phyloP scores from a whole-genome alignment of 495 filamentous ascomycete species.

The Cryomyces minteri region DNA sequence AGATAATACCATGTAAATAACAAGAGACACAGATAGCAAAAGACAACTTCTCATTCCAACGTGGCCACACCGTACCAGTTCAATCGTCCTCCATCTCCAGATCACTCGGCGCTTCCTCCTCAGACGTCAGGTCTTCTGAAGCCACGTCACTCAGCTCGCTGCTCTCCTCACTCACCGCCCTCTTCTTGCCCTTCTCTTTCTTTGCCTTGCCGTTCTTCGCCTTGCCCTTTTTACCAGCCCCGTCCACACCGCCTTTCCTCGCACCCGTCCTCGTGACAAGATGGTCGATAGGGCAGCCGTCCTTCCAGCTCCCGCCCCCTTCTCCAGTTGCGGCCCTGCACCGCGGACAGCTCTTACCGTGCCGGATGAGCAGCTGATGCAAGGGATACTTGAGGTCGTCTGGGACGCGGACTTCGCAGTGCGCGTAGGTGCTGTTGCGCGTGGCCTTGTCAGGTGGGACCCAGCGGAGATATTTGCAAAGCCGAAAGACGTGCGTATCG shows the following conservation, averaged over 20 bases:
- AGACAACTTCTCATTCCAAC: no score
- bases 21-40: no score
- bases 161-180: slow-evolving; percentile 3
- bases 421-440: slow-evolving; percentile 54
- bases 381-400: slow-evolving; percentile 77
- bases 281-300: slow-evolving; percentile 26
- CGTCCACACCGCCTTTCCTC: slow-evolving; percentile 15
- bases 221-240: slow-evolving; percentile 9
- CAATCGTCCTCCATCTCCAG: background rate
- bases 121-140: background rate
- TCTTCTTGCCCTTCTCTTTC: slow-evolving; percentile 8
- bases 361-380: slow-evolving; percentile 72
- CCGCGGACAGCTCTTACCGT: slow-evolving; percentile 63
- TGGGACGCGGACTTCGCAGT: slow-evolving; percentile 66
- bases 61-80: background rate
- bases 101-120: slow-evolving; percentile 2
- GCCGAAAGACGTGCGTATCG: slow-evolving; percentile 34
- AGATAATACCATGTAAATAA: no score
- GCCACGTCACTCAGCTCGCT: slow-evolving; percentile 14
- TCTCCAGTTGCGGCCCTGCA: slow-evolving; percentile 41
- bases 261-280: slow-evolving; percentile 20
- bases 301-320: slow-evolving; percentile 18
- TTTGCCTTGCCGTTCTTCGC: slow-evolving; percentile 4
- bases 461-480: slow-evolving; percentile 78
- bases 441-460: slow-evolving; percentile 44